Conservation (phyloP, 148 eudicot genomes). For the Selenicereus undatus region DNA sequence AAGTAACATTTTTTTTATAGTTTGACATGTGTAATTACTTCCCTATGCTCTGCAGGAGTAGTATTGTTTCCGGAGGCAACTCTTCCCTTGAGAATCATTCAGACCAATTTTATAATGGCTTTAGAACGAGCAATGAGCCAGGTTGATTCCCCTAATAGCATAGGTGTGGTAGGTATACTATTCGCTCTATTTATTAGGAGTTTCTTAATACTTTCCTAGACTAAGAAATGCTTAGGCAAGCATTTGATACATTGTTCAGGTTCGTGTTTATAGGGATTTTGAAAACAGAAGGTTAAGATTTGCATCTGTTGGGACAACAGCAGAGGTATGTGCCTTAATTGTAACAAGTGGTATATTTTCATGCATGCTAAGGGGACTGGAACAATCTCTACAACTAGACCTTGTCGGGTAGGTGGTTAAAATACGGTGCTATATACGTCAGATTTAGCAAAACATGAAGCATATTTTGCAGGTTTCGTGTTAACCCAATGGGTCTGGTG, state of each 20-base stretch:
- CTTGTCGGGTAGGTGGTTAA: too few species aligned
- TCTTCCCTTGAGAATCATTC: constrained; percentile 83
- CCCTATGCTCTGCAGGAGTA: constrained; percentile 45
- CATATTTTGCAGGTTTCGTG: too few species aligned
- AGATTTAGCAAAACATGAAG: too few species aligned
- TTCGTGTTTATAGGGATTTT: constrained; percentile 56
- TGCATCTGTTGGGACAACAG: constrained; percentile 80
- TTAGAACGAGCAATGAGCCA: constrained; percentile 79
- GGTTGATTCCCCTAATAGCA: constrained; percentile 57
- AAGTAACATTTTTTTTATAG: not conserved
- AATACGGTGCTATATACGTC: too few species aligned
- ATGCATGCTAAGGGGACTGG: not conserved
- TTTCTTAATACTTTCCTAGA: constrained; percentile 1
- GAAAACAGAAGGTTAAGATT: constrained; percentile 45
- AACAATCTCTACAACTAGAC: not conserved
- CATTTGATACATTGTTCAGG: constrained; percentile 36
- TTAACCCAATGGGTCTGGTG: too few species aligned
- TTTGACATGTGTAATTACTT: constrained; percentile 5
- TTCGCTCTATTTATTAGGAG: constrained; percentile 8
- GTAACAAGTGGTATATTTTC: constrained; percentile 4
- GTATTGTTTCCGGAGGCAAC: constrained; percentile 93
- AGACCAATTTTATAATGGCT: constrained; percentile 61
- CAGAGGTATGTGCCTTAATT: constrained; percentile 55
- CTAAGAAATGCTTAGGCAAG: constrained; percentile 10
- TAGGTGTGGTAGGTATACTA: constrained; percentile 73